Evolutionary conservation across 306 rosid species (phyloP).

Genomic region (Argentina anserina): DNA sequence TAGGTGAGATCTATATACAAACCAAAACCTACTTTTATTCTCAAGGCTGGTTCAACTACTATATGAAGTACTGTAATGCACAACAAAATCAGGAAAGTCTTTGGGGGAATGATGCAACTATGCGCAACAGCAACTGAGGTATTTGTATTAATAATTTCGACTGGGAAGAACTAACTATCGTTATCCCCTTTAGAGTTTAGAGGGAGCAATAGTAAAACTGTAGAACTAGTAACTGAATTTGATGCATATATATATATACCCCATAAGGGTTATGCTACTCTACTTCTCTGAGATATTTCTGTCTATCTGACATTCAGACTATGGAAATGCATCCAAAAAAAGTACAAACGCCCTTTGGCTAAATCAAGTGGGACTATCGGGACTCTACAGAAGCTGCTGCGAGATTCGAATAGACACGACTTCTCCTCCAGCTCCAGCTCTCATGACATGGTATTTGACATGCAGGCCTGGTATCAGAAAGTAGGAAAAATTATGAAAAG

Average conservation of each 20-base stretch:
- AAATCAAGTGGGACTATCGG: conserved; percentile 1
- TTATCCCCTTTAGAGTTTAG: background rate
- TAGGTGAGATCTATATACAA: background rate
- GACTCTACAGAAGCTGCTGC: conserved; percentile 80
- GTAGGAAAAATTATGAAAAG: background rate
- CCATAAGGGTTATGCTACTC: background rate
- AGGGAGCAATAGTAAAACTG: background rate
- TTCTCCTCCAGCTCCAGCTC: conserved; percentile 75
- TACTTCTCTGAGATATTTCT: background rate
- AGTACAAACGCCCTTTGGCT: background rate
- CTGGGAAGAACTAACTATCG: background rate
- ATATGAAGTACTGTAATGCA: background rate
- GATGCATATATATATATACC: background rate
- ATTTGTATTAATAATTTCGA: background rate
- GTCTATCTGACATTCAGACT: background rate
- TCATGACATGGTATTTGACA: conserved; percentile 86
- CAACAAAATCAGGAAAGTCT: background rate
- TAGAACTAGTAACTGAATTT: background rate
- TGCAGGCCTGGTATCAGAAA: conserved; percentile 44
- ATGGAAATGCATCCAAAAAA: background rate
- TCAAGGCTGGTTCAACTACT: background rate
- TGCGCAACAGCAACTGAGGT: background rate
- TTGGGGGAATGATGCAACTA: background rate
- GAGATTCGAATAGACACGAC: conserved; percentile 85
- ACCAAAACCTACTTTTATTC: background rate